A percentile compares a stretch with the other conserved stretches of the same genome.
Evolutionary conservation across 2,329 filamentous ascomycete species (phyloP).

Genomic region (Claviceps quebecensis): DNA sequence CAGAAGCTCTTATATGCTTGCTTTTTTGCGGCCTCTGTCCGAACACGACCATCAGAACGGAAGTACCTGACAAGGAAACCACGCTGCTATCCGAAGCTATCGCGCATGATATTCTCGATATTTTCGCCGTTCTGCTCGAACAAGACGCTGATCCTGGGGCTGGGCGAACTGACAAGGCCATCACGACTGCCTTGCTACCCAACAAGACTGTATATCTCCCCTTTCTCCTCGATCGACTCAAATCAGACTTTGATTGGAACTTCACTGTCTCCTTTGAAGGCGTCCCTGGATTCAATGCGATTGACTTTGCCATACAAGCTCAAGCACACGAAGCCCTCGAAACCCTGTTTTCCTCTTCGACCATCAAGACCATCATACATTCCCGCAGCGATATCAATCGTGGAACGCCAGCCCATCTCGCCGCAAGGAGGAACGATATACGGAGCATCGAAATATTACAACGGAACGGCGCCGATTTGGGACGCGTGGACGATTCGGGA

Average conservation of each 20-base stretch:
- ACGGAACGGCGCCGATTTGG: not conserved
- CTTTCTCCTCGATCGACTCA: not conserved
- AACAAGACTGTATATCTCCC: not conserved
- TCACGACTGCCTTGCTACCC: not conserved
- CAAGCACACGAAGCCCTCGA: not conserved
- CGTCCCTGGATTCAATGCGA: not conserved
- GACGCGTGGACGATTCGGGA: not conserved
- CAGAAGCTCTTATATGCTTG: not conserved
- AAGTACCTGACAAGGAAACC: not conserved
- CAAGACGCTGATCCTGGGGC: not conserved
- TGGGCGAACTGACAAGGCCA: not conserved
- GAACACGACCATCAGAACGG: not conserved
- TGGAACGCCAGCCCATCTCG: conserved; percentile 1
- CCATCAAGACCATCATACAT: not conserved
- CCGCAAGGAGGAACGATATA: not conserved
- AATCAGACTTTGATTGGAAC: not conserved
- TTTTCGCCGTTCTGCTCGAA: not conserved
- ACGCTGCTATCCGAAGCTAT: not conserved
- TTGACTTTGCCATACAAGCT: not conserved
- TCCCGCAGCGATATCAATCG: not conserved
- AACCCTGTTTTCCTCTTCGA: not conserved
- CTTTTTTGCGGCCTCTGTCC: not conserved
- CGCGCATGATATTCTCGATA: not conserved
- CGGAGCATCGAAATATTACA: not conserved
- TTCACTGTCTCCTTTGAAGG: not conserved